These are phyloP conservation scores for Spathaspora sp. DNA, from an alignment of 805 yeast genomes.

Conservation along the genomic window DNA sequence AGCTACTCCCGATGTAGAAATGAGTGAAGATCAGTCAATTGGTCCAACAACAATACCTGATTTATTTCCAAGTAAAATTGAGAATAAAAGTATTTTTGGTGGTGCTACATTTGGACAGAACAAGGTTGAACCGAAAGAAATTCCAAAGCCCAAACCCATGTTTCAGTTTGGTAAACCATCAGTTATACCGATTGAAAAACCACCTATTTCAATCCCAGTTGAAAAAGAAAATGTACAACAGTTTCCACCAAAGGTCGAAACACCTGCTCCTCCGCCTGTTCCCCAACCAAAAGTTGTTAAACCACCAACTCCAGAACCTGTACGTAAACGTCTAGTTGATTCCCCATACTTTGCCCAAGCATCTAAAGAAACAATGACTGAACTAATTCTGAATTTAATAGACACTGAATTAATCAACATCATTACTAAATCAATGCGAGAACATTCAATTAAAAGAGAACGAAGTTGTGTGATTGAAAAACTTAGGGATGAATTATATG, in stretches of 20 bases:
- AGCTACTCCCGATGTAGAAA: constrained; percentile 2
- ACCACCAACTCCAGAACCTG: constrained; percentile 1
- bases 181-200: background rate
- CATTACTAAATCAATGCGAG: constrained; percentile 21
- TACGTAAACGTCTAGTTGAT: constrained; percentile 17
- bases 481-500: constrained; percentile 49
- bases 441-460: constrained; percentile 18
- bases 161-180: background rate
- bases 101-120: background rate
- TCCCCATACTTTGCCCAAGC: constrained; percentile 26
- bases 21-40: background rate
- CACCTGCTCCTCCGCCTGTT: background rate
- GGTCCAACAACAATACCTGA: background rate
- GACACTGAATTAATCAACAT: constrained; percentile 20
- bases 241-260: background rate
- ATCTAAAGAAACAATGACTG: constrained; percentile 15
- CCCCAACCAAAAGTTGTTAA: background rate
- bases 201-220: background rate
- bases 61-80: background rate
- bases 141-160: background rate
- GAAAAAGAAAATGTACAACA: background rate
- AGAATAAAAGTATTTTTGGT: background rate
- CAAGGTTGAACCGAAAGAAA: background rate
- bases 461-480: constrained; percentile 24
- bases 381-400: constrained; percentile 19